These are phyloP conservation scores for Strombidium stylifer DNA, from an alignment of 73 alveolate species.

Conservation along the genomic window DNA sequence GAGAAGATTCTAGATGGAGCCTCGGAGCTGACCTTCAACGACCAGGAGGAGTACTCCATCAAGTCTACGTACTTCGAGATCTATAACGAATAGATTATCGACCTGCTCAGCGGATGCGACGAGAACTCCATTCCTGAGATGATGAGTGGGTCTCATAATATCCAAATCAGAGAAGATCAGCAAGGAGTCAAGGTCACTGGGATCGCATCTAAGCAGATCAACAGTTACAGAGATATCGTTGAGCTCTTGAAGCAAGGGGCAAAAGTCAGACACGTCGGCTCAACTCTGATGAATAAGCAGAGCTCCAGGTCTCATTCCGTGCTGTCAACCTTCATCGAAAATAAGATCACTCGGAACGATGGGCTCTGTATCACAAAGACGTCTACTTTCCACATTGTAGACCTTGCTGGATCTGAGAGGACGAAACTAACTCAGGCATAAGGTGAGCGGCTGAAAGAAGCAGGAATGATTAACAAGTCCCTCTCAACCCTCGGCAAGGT, in stretches of 20 bases:
- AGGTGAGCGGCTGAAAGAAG: conserved; percentile 96
- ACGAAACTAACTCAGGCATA: conserved; percentile 83
- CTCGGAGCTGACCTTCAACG: too few species aligned
- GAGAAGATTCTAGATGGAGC: too few species aligned
- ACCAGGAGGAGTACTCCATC: too few species aligned
- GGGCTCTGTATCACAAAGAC: conserved; percentile 52
- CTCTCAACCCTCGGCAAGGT: conserved; percentile 93
- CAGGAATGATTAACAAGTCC: conserved; percentile 90
- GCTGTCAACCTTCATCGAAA: conserved; percentile 47
- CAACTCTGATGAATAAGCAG: conserved; percentile 59
- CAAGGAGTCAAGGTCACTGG: too few species aligned
- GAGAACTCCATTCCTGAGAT: too few species aligned
- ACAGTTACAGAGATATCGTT: too few species aligned
- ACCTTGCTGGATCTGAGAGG: conserved; percentile 98
- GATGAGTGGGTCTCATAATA: too few species aligned
- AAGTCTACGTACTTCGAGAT: conserved; percentile 86
- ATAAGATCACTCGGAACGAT: conserved; percentile 40
- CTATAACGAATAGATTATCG: conserved; percentile 92
- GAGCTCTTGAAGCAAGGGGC: conserved; percentile 35
- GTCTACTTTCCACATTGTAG: conserved; percentile 87
- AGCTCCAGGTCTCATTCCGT: conserved; percentile 71
- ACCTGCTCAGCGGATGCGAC: conserved; percentile 71
- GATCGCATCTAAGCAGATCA: too few species aligned
- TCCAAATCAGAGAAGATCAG: conserved; percentile 69
- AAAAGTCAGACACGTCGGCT: conserved; percentile 29